These are phyloP conservation scores for Mrakiaceae sp. DNA, from an alignment of 1,284 basidiomycete genomes.

Conservation along the genomic window DNA sequence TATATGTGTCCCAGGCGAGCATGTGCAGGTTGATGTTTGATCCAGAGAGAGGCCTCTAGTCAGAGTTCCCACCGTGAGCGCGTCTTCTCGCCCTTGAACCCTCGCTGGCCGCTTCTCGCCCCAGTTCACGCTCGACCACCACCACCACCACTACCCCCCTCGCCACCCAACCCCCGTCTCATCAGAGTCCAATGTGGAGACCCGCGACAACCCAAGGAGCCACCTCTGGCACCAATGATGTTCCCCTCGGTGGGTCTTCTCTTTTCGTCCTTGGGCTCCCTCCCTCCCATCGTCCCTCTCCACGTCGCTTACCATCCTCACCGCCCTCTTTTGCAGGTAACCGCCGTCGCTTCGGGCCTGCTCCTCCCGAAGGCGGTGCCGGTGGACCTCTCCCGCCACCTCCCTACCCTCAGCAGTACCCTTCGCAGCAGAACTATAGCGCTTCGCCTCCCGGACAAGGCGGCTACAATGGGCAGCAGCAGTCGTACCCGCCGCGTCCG, in stretches of 20 bases:
- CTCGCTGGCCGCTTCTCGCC: too few relatives aligned
- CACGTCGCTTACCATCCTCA: too few relatives aligned
- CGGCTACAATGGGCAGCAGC: slow-evolving; percentile 14
- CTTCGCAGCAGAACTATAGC: slow-evolving; percentile 18
- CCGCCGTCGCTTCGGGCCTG: slow-evolving; percentile 77
- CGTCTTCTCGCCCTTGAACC: too few relatives aligned
- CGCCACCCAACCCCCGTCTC: too few relatives aligned
- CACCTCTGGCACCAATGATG: slow-evolving; percentile 38
- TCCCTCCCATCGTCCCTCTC: too few relatives aligned
- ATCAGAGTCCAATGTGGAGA: slow-evolving; percentile 55
- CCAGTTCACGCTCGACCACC: too few relatives aligned
- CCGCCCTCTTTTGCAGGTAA: slow-evolving; percentile 38
- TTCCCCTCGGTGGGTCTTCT: slow-evolving; percentile 26
- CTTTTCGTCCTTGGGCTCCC: too few relatives aligned
- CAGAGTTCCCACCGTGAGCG: too few relatives aligned
- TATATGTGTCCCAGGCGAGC: too few relatives aligned
- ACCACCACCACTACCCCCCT: too few relatives aligned
- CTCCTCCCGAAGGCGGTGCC: slow-evolving; percentile 56
- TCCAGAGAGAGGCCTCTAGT: too few relatives aligned
- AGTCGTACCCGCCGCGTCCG: slow-evolving; percentile 1
- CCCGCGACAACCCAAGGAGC: slow-evolving; percentile 49
- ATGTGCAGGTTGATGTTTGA: too few relatives aligned
- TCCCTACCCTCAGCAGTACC: slow-evolving; percentile 47
- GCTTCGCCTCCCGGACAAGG: slow-evolving; percentile 28
- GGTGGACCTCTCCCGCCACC: slow-evolving; percentile 52